These are phyloP conservation scores for Saccharomycopsis sp. DNA, from an alignment of 805 yeast genomes.

Conservation along the genomic window DNA sequence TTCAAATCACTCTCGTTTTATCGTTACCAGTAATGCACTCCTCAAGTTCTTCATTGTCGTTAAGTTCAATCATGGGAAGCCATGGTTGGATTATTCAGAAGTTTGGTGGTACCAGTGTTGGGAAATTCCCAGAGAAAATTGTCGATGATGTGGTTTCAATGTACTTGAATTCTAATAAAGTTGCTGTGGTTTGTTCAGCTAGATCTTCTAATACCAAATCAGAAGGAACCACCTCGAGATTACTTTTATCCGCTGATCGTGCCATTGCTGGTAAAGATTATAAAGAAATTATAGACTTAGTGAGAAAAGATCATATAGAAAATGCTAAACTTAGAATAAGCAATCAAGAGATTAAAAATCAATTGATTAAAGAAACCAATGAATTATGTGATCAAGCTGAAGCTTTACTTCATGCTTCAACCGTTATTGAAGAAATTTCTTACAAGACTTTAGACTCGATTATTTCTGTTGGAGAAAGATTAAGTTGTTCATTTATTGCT, in stretches of 20 bases:
- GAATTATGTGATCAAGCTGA: constrained; percentile 61
- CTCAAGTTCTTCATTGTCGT: constrained; percentile 12
- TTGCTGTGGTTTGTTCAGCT: constrained; percentile 95
- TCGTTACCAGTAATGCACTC: background rate
- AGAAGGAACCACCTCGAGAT: constrained; percentile 91
- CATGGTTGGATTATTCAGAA: constrained; percentile 78
- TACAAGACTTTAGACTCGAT: constrained; percentile 82
- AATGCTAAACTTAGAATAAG: constrained; percentile 58
- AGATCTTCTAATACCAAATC: constrained; percentile 85
- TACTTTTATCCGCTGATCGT: constrained; percentile 75
- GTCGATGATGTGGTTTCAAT: constrained; percentile 76
- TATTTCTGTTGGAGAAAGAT: constrained; percentile 90
- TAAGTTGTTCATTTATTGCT: constrained; percentile 85
- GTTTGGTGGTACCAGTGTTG: constrained; percentile 96
- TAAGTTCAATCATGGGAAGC: constrained; percentile 11
- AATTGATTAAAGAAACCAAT: constrained; percentile 53
- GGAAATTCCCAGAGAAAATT: constrained; percentile 83
- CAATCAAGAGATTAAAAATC: constrained; percentile 38
- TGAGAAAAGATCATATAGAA: constrained; percentile 68
- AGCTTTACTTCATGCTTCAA: constrained; percentile 76
- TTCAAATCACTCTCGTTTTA: background rate
- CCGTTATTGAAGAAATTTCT: constrained; percentile 85
- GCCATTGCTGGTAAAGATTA: constrained; percentile 60
- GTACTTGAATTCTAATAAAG: constrained; percentile 49
- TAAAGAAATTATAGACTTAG: constrained; percentile 50